Evolutionary conservation across 2,329 filamentous ascomycete genomes (phyloP), one percentile per base, ranked within the genome.

Genomic region (Phialophora macrospora): DNA sequence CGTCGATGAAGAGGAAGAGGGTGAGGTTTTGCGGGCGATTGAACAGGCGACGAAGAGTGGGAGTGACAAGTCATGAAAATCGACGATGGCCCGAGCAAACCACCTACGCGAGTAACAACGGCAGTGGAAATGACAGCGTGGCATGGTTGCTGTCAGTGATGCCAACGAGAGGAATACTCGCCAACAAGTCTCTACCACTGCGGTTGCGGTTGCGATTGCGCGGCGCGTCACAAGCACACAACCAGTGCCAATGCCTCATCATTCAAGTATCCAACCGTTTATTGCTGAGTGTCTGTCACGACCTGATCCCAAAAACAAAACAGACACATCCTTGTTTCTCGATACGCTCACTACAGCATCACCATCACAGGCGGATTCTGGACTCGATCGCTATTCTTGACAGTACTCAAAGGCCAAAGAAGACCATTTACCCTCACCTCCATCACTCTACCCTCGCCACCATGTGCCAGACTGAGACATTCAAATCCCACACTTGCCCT

Each of bases 401-500:
- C 8, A 32, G n/a, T 32, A 17, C 26, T 0, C 57, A 22, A 26
- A n/a, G 26, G 17, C 6, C 52, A 20, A 30, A 6, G 28, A 55
- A 22, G 14, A 14, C 4, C 8, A 51, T 17, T 28, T 14, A 26
- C 28, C 12, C 24, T 30, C 30, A 20, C n/a, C 38, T 48, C n/a
- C 55, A 32, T 52, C 54, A 17, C 59, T 30, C 20, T 26, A 34
- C 51, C 46, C 38, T 44, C 38, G 52, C 44, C 14, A 66, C 60
- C 9, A 85, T 85, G 83, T 85, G 83, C 72, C 74, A 75, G 30
- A 79, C 79, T 34, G 76, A 77, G 17, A 75, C 78, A 57, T 82
- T 79, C 74, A 77, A 79, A 70, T 83, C 81, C 0, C 73, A 74
- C 6, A 77, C 75, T 57, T 85, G 83, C 72, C 72, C 73, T 7